Evolutionary conservation across 2,329 filamentous ascomycete species (phyloP), one percentile per base, ranked within the genome.

Genomic region (Phialophora macrospora): DNA sequence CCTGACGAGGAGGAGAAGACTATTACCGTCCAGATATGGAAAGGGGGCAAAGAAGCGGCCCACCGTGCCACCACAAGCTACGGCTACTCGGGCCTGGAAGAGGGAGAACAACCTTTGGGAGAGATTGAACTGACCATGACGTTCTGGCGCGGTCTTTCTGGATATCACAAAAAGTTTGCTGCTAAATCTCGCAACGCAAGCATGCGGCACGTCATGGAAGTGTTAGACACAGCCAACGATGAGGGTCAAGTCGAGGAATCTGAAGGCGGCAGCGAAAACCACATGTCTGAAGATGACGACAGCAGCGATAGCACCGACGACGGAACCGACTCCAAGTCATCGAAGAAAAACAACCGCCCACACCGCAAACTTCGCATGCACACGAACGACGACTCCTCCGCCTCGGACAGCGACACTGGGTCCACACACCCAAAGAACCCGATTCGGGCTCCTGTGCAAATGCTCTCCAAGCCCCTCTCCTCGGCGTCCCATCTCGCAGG

Each of bases 1-100:
- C 78, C 82, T 0, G 90, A 92, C 64, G 89, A 91, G 65, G 85
- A 90, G 71, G 83, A 88, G 60, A 79, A 81, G 51, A 85, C 83
- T 0, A 71, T 90, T 8, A 82, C 80, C 4, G 73, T 92, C 2
- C 77, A 85, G 4, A 83, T 92, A 2, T 92, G 88, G 86, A 88
- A 87, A 73, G 87, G 88, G 26, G 83, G 89, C 70, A 72, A 73
- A 24, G 67, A 73, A 20, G 70, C 73, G 24, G 80, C 88, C 74
- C 75, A 83, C 74, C 71, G 70, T 17, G 71, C 69, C 14, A 62
- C 64, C 17, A 68, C 67, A 26, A 72, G 69, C 30, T 71, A 64
- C 44, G 80, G 83, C 46, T 76, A 76, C 60, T 75, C 84, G 60
- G 85, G 76, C 49, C 77, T 79, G 0, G 75, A 85, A 38, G 80